Conservation (phyloP, 2,329 filamentous ascomycete genomes). For the Arthrobotrys musiformis region DNA sequence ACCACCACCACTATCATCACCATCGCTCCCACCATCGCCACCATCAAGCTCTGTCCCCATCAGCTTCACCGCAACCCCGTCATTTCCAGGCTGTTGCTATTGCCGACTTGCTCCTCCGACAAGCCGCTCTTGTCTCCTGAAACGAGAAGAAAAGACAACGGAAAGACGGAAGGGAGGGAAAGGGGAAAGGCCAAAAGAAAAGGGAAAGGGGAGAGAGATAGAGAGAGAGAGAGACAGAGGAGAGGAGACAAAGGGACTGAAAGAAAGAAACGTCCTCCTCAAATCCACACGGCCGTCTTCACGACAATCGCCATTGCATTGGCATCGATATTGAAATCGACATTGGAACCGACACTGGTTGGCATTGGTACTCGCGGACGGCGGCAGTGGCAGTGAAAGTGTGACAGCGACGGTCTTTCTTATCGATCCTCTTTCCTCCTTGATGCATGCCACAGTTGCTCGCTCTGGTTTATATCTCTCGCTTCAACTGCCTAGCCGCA, state of each 20-base stretch:
- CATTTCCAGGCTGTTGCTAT: not conserved
- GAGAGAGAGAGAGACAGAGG: not conserved
- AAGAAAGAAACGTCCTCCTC: not conserved
- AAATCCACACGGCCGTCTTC: not conserved
- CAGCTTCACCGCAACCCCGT: not conserved
- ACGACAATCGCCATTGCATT: not conserved
- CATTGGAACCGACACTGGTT: not conserved
- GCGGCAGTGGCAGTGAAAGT: too few relatives aligned
- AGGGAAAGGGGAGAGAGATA: not conserved
- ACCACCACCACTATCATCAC: not conserved
- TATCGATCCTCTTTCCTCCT: not conserved
- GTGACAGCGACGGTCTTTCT: too few relatives aligned
- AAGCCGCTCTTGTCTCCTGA: constrained; percentile 8
- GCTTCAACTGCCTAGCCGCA: constrained; percentile 10
- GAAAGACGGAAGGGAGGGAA: not conserved
- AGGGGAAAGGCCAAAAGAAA: not conserved
- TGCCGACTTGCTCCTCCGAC: not conserved
- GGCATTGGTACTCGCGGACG: too few relatives aligned
- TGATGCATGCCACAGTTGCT: not conserved
- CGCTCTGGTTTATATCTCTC: not conserved
- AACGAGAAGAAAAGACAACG: not conserved
- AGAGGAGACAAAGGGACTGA: not conserved
- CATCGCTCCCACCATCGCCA: not conserved
- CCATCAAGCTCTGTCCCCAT: not conserved
- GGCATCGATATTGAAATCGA: not conserved